Evolutionary conservation across 2,329 filamentous ascomycete genomes (phyloP), one percentile per base, ranked within the genome.

Genomic region (Neonectria coccinea): DNA sequence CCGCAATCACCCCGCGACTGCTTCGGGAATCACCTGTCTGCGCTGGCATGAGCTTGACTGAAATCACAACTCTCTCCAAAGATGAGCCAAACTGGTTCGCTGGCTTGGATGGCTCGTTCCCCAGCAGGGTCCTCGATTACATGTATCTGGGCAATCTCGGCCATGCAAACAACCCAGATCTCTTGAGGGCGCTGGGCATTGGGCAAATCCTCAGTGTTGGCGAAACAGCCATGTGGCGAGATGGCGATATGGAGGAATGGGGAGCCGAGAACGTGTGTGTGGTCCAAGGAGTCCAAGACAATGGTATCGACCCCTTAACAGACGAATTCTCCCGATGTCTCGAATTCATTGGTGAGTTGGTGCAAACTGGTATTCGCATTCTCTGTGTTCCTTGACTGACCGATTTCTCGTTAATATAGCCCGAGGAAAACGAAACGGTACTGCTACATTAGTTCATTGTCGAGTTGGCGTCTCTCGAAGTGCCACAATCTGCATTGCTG

Each of bases 401-500:
- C 2, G 31, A 29, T 62, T 64, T 53, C 25, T 18, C 47, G n/a
- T 51, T 42, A 42, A 14, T 50, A 59, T 73, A 97, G 96, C 93
- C 70, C 89, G 89, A 70, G 94, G 95, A 39, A 92, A 91, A 75
- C 81, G 81, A 41, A 91, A 92, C 47, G 91, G 91, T 31, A 92
- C 88, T 5, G 93, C 95, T 25, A 98, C 96, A 0, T 85, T 99
- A 61, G 96, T 99, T 16, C 96, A 99, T 78, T 99, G 96, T 77
- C 91, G 96, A 18, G 96, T 99, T 8, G 96, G 96, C 52, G 96
- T 99, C 59, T 97, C 94, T 55, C 89, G 96, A 56, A 97, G 93
- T 67, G 96, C 96, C 12, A 99, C 95, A 2, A 97, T 99, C 66
- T 98, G 96, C 77, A 99, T 99, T 74, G 96, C 96, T n/a, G 94